Conservation (phyloP, 2,329 filamentous ascomycete genomes). For the Tolypocladium endophyticum region DNA sequence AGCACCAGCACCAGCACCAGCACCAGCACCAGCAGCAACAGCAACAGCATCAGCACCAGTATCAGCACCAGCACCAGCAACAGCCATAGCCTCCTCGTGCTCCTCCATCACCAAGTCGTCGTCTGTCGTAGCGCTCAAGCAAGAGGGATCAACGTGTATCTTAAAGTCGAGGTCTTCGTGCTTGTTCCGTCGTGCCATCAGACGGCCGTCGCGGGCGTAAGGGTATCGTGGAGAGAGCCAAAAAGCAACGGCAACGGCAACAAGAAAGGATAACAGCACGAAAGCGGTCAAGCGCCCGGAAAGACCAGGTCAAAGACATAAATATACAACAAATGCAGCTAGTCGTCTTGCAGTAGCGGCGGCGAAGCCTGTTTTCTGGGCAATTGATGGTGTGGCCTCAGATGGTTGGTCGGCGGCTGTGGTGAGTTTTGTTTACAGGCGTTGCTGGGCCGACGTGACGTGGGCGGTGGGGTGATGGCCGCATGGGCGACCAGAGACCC, state of each 20-base stretch:
- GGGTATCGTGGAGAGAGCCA: background rate
- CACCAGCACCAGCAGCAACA: no score
- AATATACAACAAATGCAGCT: background rate
- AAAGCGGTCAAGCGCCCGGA: background rate
- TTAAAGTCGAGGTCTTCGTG: conserved; percentile 31
- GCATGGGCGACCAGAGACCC: background rate
- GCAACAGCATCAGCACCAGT: no score
- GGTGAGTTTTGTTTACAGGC: conserved; percentile 19
- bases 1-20: background rate
- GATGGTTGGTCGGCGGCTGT: background rate
- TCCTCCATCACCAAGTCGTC: conserved; percentile 4
- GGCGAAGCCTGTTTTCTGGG: background rate
- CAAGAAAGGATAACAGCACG: background rate
- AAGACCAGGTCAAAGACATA: background rate
- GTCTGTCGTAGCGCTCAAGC: conserved; percentile 19
- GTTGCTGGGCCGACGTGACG: conserved; percentile 20
- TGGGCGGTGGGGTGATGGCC: background rate
- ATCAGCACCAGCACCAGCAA: no score
- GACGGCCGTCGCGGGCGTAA: background rate
- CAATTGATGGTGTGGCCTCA: background rate
- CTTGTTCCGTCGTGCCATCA: conserved; percentile 15
- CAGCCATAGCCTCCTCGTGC: conserved; percentile 1
- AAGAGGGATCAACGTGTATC: conserved; percentile 37
- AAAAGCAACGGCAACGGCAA: background rate
- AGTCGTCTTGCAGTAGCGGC: background rate